Evolutionary conservation across 345 rosid genomes (phyloP), one percentile per base, ranked within the genome.

Genomic region (Capsella bursapastoris): DNA sequence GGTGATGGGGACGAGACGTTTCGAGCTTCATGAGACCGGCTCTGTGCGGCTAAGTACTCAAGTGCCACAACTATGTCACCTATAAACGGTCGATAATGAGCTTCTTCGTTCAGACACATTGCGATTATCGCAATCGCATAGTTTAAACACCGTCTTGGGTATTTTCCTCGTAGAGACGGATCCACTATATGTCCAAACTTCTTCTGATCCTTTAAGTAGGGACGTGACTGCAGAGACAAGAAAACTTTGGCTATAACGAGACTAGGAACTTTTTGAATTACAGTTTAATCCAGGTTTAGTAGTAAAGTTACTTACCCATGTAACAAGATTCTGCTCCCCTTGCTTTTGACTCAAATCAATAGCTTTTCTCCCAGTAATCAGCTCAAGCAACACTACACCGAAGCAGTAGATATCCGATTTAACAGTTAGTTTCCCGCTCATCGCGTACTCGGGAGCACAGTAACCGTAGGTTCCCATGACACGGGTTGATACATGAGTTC

Each of bases 391-490:
- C 64, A 95, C 97, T 34, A 92, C 99, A 53, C 99, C 99, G n/a
- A 92, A 95, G 83, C 98, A 77, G 83, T 95, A 95, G 45, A 95
- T 90, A 79, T 95, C 99, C 38, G 99, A 95, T 79, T 90, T 92
- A 8, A 87, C 84, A 47, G 99, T 95, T 82, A 95, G 70, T 65
- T 92, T 92, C 50, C 99, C 99, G 40, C 96, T 95, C 98, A 92
- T 92, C 29, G 97, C 97, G 27, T 95, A 95, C 74, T 95, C 99
- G 0, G 99, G 99, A 25, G 99, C 99, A 70, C 99, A 95, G 68
- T 95, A 95, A 9, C 99, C 99, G 41, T 92, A 90, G 15, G 99
- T 95, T 75, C 99, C 99, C 98, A 95, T 95, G 62, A 94, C 98
- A 48, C 98, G 83, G 4, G 98, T 91, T 2, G 98, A 94, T 57